phyloP scores from a whole-genome alignment of 2,329 filamentous ascomycete species.

The Emergomyces orientalis region DNA sequence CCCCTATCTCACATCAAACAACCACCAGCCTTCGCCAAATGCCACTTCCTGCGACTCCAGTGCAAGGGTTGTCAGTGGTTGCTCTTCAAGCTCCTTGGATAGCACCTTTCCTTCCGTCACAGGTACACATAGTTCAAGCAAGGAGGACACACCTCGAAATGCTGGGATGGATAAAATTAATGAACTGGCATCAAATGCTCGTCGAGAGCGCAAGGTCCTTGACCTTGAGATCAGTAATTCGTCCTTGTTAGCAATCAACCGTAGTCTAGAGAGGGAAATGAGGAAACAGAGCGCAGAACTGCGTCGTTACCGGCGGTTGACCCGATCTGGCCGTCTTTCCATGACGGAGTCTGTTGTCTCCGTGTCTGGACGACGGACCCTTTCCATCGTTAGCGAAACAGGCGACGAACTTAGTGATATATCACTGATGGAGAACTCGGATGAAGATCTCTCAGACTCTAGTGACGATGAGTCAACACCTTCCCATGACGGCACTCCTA shows the following conservation, averaged over 20 bases:
- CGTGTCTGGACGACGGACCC: constrained; percentile 36
- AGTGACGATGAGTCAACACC: constrained; percentile 31
- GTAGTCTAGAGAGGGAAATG: constrained; percentile 81
- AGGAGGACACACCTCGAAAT: constrained; percentile 9
- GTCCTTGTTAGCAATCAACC: constrained; percentile 87
- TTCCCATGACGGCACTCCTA: constrained; percentile 31
- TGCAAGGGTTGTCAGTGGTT: constrained; percentile 6
- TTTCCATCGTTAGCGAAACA: constrained; percentile 40
- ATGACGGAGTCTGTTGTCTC: constrained; percentile 40
- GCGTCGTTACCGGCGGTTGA: constrained; percentile 75
- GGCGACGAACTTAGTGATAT: constrained; percentile 29
- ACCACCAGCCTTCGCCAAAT: neutral
- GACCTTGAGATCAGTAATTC: constrained; percentile 96
- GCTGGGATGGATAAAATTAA: constrained; percentile 39
- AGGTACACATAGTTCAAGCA: constrained; percentile 11
- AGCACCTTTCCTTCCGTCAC: constrained; percentile 4
- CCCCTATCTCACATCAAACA: neutral
- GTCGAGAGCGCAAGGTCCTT: constrained; percentile 86
- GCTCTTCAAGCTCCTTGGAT: constrained; percentile 12
- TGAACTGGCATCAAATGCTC: constrained; percentile 76
- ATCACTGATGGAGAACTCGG: constrained; percentile 22
- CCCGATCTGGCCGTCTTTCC: constrained; percentile 66
- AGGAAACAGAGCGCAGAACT: constrained; percentile 85
- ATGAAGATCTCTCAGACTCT: constrained; percentile 31
- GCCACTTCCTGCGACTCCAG: neutral